Percentiles rank a stretch among this genome's conserved stretches.
Evolutionary conservation across 148 eudicot species (phyloP).

Genomic region (Vaccinium corymbosum): DNA sequence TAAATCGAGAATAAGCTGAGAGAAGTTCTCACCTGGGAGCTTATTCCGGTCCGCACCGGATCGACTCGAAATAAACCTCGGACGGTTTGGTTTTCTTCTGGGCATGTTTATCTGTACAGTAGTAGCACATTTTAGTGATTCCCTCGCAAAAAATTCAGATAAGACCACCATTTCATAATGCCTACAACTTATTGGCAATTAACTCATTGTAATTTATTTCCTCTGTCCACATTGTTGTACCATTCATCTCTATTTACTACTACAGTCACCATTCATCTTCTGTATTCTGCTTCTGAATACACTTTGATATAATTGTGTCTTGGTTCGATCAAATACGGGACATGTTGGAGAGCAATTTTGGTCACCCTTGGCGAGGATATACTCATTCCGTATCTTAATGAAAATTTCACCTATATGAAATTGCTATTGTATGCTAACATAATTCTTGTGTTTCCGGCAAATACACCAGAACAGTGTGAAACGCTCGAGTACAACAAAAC

Average conservation of each 20-base stretch:
- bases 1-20: background rate
- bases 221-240: background rate
- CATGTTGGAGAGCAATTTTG: background rate
- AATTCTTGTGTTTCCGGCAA: no score
- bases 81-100: background rate
- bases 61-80: background rate
- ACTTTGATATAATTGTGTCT: background rate
- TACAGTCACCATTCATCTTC: background rate
- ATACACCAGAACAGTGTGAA: no score
- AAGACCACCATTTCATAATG: background rate
- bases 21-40: conserved; percentile 1
- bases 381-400: no score
- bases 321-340: background rate
- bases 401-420: no score
- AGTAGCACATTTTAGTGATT: background rate
- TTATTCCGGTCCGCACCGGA: background rate
- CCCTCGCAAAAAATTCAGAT: background rate
- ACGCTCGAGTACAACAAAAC: no score
- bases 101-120: background rate
- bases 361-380: no score
- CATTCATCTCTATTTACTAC: background rate
- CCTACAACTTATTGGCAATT: background rate
- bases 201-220: background rate
- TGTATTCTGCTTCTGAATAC: background rate
- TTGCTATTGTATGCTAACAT: no score